phyloP scores from a whole-genome alignment of 306 rosid genomes.

The Prinsepia uniflora region DNA sequence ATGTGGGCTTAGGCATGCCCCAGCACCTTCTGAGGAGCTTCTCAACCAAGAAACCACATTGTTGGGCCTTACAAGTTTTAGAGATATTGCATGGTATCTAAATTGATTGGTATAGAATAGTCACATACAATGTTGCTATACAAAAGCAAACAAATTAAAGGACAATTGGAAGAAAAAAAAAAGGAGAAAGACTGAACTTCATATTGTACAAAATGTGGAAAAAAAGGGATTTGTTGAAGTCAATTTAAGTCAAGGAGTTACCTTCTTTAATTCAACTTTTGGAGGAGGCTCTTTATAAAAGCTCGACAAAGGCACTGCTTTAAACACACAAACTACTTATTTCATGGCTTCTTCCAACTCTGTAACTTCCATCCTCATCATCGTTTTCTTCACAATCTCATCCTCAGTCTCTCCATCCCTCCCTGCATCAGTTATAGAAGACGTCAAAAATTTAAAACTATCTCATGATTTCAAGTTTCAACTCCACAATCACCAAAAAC shows the following conservation, averaged over 20 bases:
- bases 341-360: too few relatives aligned
- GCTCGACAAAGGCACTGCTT: conserved; percentile 87
- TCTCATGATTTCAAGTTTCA: too few relatives aligned
- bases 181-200: too few relatives aligned
- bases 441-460: too few relatives aligned
- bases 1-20: conserved; percentile 42
- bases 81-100: conserved; percentile 95
- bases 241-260: conserved; percentile 17
- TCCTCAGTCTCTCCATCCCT: too few relatives aligned
- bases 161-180: not conserved
- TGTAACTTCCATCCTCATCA: too few relatives aligned
- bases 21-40: conserved; percentile 46
- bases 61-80: conserved; percentile 82
- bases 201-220: too few relatives aligned
- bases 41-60: conserved; percentile 29
- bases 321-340: conserved; percentile 30
- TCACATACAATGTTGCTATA: conserved; percentile 12
- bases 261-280: conserved; percentile 84
- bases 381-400: too few relatives aligned
- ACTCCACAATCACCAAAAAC: too few relatives aligned
- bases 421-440: too few relatives aligned
- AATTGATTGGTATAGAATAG: conserved; percentile 14
- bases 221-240: too few relatives aligned
- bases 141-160: not conserved
- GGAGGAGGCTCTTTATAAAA: conserved; percentile 95